phyloP scores from a whole-genome alignment of 2,329 filamentous ascomycete species.

The Apiospora marii region DNA sequence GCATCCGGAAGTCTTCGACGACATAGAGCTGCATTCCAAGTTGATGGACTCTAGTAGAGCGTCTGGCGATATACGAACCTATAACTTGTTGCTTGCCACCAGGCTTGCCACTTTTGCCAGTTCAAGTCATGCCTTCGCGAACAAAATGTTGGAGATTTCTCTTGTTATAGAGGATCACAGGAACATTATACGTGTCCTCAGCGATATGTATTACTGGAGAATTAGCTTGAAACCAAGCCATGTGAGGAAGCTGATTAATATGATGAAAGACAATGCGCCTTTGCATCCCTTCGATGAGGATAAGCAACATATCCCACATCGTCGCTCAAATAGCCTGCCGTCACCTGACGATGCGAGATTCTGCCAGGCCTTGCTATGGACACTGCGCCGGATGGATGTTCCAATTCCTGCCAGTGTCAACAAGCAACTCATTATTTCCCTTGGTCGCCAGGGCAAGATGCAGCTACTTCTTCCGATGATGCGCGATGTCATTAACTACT shows the following conservation, averaged over 20 bases:
- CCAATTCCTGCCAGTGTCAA: slow-evolving; percentile 52
- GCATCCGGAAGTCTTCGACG: slow-evolving; percentile 64
- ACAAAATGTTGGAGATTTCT: slow-evolving; percentile 43
- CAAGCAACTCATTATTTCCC: slow-evolving; percentile 52
- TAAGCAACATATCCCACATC: not conserved
- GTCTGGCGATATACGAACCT: slow-evolving; percentile 50
- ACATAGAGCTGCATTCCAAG: slow-evolving; percentile 49
- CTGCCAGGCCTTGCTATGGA: slow-evolving; percentile 43
- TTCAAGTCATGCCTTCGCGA: slow-evolving; percentile 41
- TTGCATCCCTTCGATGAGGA: slow-evolving; percentile 29
- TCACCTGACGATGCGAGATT: slow-evolving; percentile 35
- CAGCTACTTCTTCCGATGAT: slow-evolving; percentile 54
- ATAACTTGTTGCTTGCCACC: slow-evolving; percentile 54
- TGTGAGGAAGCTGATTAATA: slow-evolving; percentile 41
- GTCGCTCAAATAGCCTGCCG: not conserved
- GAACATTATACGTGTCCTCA: slow-evolving; percentile 44
- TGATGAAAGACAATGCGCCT: slow-evolving; percentile 35
- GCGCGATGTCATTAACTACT: slow-evolving; percentile 50
- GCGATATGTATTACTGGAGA: slow-evolving; percentile 46
- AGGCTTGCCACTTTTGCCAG: slow-evolving; percentile 46
- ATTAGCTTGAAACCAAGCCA: slow-evolving; percentile 43
- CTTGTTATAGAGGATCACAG: slow-evolving; percentile 39
- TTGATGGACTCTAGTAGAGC: slow-evolving; percentile 47
- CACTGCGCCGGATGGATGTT: slow-evolving; percentile 42
- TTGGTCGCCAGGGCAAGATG: slow-evolving; percentile 53